Conservation (phyloP, 352 stramenopile species). For the Globisporangium mamillatum region DNA sequence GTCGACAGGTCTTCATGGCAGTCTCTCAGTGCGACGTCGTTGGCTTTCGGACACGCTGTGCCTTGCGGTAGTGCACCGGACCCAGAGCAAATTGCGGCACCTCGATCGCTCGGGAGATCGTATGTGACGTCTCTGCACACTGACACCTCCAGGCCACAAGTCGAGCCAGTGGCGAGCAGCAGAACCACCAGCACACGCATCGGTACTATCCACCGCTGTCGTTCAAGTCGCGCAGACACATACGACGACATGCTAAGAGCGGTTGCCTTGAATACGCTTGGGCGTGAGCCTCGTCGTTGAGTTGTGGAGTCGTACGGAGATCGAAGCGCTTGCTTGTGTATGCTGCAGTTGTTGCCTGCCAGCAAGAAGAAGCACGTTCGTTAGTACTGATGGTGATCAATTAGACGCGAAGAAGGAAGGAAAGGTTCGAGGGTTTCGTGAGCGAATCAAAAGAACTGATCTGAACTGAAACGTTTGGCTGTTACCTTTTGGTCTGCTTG, state of each 20-base stretch:
- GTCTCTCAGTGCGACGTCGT: conserved; percentile 9
- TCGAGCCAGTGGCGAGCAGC: neutral
- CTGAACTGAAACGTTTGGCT: neutral
- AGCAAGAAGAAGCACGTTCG: neutral
- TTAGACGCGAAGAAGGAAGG: neutral
- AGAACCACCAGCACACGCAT: neutral
- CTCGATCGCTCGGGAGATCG: conserved; percentile 3
- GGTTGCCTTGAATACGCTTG: neutral
- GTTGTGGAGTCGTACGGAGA: neutral
- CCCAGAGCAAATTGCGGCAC: conserved; percentile 16
- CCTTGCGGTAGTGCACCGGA: conserved; percentile 9
- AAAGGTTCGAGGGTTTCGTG: neutral
- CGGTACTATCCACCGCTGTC: conserved; percentile 1
- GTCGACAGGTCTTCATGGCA: conserved; percentile 17
- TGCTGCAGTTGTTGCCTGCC: neutral
- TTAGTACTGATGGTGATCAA: neutral
- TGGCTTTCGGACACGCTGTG: conserved; percentile 13
- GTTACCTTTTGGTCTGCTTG: neutral
- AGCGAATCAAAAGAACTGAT: neutral
- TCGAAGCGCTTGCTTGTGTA: neutral
- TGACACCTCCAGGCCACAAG: neutral
- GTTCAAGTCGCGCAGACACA: neutral
- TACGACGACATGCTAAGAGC: neutral
- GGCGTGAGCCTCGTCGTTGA: neutral
- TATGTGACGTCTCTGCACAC: neutral